phyloP scores from a whole-genome alignment of 495 filamentous ascomycete genomes.

The Aspergillus bridgeri region DNA sequence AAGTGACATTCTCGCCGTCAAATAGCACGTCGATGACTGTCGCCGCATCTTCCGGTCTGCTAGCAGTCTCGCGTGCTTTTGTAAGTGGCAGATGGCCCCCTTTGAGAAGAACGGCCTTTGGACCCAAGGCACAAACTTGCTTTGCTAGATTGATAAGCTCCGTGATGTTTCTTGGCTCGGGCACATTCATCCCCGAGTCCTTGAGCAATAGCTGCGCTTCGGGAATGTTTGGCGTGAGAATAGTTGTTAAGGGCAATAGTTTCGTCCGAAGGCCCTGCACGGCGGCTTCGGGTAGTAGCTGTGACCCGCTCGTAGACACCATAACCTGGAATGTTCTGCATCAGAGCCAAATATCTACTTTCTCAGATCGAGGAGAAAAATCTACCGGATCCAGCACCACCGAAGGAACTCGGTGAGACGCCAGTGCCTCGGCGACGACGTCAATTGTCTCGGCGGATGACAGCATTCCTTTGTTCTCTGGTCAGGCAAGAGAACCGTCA shows the following conservation, averaged over 20 bases:
- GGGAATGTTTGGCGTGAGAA: slow-evolving; percentile 89
- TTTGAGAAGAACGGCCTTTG: slow-evolving; percentile 81
- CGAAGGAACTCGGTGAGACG: slow-evolving; percentile 53
- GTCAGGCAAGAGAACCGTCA: slow-evolving; percentile 4
- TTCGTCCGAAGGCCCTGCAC: slow-evolving; percentile 59
- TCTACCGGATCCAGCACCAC: slow-evolving; percentile 82
- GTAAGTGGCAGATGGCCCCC: slow-evolving; percentile 86
- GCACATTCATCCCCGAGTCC: slow-evolving; percentile 46
- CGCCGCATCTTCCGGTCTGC: slow-evolving; percentile 53
- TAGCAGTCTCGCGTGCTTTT: slow-evolving; percentile 52
- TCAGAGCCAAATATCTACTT: background rate
- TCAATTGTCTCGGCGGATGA: slow-evolving; percentile 73
- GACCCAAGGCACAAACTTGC: slow-evolving; percentile 62
- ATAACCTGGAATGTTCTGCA: slow-evolving; percentile 61
- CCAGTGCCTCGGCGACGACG: slow-evolving; percentile 66
- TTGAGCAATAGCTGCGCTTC: slow-evolving; percentile 76
- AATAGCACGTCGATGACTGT: slow-evolving; percentile 72
- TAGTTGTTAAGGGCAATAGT: slow-evolving; percentile 71
- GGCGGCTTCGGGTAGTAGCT: slow-evolving; percentile 68
- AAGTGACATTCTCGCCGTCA: slow-evolving; percentile 50
- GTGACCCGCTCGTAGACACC: slow-evolving; percentile 81
- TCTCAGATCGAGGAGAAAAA: background rate
- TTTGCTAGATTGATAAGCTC: slow-evolving; percentile 67
- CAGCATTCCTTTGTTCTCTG: slow-evolving; percentile 75
- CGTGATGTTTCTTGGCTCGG: slow-evolving; percentile 51